phyloP scores from a whole-genome alignment of 352 stramenopile genomes.

The Pythium insidiosum region DNA sequence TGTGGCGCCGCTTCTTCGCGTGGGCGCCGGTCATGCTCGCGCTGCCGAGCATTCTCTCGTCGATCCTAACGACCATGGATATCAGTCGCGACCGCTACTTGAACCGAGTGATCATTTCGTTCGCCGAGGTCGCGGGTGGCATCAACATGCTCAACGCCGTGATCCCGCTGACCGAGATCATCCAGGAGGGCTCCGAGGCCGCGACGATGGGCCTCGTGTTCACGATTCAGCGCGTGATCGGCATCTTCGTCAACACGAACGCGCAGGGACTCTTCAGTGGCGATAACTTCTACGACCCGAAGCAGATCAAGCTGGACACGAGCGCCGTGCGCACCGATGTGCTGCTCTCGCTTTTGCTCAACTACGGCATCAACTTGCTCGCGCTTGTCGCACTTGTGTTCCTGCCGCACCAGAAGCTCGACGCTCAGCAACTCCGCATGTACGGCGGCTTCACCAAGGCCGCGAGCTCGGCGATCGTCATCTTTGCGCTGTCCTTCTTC shows the following conservation, averaged over 20 bases:
- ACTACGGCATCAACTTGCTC: slow-evolving; percentile 18
- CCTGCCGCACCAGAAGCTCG: slow-evolving; percentile 12
- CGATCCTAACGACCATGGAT: slow-evolving; percentile 3
- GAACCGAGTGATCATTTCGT: slow-evolving; percentile 11
- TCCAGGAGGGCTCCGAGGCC: slow-evolving; percentile 19
- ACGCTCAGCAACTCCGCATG: slow-evolving; percentile 10
- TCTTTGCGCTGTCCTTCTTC: slow-evolving; percentile 1
- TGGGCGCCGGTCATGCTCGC: slow-evolving; percentile 21
- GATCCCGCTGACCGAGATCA: slow-evolving; percentile 19
- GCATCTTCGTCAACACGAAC: slow-evolving; percentile 16
- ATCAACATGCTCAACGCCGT: slow-evolving; percentile 16
- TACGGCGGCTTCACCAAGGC: slow-evolving; percentile 5
- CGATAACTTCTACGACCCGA: slow-evolving; percentile 7
- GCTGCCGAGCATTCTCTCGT: slow-evolving; percentile 15
- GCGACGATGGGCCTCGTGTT: slow-evolving; percentile 14
- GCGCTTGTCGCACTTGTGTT: slow-evolving; percentile 5
- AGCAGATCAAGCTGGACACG: slow-evolving; percentile 8
- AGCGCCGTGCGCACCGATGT: slow-evolving; percentile 10
- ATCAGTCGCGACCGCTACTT: slow-evolving; percentile 15
- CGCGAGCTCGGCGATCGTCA: background rate
- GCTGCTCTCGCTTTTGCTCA: slow-evolving; percentile 11
- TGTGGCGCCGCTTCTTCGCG: slow-evolving; percentile 23
- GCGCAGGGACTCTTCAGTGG: slow-evolving; percentile 9
- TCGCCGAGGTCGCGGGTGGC: slow-evolving; percentile 14
- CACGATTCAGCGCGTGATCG: slow-evolving; percentile 12